phyloP scores from a whole-genome alignment of 2,329 filamentous ascomycete genomes.

The Daldinia sp. region DNA sequence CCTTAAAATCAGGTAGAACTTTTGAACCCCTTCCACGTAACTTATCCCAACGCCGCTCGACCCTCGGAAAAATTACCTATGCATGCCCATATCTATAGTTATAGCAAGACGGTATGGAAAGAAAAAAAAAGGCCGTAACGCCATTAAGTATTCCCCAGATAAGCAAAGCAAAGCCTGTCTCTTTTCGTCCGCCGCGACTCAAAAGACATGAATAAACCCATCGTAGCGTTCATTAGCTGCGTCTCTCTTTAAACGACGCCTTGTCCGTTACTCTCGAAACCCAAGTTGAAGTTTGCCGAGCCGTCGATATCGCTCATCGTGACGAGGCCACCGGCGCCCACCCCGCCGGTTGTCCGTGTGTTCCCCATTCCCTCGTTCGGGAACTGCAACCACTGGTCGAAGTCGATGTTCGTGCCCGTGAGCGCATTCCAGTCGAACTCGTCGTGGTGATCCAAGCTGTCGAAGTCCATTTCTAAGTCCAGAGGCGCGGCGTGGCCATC shows the following conservation, averaged over 20 bases:
- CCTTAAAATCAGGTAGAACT: conserved; percentile 4
- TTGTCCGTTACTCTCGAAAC: conserved; percentile 28
- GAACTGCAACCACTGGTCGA: conserved; percentile 71
- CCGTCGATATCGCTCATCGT: conserved; percentile 43
- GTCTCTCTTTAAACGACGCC: conserved; percentile 16
- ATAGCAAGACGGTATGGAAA: conserved; percentile 15
- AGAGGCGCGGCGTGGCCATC: conserved; percentile 56
- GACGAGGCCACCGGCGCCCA: conserved; percentile 21
- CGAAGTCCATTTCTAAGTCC: conserved; percentile 61
- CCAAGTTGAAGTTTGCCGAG: conserved; percentile 37
- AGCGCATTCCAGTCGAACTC: conserved; percentile 68
- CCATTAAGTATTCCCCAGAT: conserved; percentile 10
- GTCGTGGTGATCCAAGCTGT: conserved; percentile 55
- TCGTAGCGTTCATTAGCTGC: conserved; percentile 11
- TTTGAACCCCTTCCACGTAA: not conserved
- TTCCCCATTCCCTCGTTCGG: conserved; percentile 60
- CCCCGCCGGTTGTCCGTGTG: not conserved
- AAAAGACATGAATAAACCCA: not conserved
- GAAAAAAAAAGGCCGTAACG: conserved; percentile 17
- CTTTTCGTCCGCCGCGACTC: not conserved
- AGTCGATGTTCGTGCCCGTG: conserved; percentile 66
- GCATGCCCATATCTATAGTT: conserved; percentile 22
- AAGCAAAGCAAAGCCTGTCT: not conserved
- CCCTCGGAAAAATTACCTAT: conserved; percentile 18
- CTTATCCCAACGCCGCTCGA: conserved; percentile 22